phyloP scores from a whole-genome alignment of 768 basidiomycete species.

The Heimioporus sp. region DNA sequence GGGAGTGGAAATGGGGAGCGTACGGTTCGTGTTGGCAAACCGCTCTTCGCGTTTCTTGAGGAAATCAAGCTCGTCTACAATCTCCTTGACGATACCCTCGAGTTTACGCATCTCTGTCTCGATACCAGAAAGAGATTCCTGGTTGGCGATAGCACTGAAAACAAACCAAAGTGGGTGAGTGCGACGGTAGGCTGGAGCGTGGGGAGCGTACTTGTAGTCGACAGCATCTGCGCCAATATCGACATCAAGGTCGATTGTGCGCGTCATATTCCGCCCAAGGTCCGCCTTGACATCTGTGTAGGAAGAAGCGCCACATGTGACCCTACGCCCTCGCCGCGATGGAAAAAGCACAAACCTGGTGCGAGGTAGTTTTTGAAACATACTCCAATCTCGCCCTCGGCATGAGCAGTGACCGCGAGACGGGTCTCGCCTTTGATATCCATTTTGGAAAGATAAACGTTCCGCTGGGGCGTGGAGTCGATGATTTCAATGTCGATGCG shows the following conservation, averaged over 20 bases:
- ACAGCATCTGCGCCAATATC: constrained; percentile 99
- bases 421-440: constrained; percentile 89
- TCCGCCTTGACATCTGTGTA: constrained; percentile 44
- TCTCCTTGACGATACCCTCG: constrained; percentile 92
- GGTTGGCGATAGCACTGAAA: constrained; percentile 92
- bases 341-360: constrained; percentile 43
- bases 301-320: no score
- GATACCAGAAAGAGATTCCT: constrained; percentile 91
- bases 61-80: constrained; percentile 91
- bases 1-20: constrained; percentile 34
- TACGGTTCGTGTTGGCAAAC: constrained; percentile 88
- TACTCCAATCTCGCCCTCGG: constrained; percentile 92
- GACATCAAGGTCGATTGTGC: constrained; percentile 89
- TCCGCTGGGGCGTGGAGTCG: constrained; percentile 80
- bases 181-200: background rate
- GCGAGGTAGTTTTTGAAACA: constrained; percentile 87
- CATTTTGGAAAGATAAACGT: constrained; percentile 88
- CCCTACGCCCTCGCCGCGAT: background rate
- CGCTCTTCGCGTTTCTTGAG: constrained; percentile 86
- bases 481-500: constrained; percentile 93
- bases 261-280: constrained; percentile 48
- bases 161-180: background rate
- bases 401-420: constrained; percentile 90
- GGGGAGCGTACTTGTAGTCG: constrained; percentile 88
- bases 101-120: constrained; percentile 99